These are phyloP conservation scores for Ceratobasidium sp. DNA, from an alignment of 1,284 basidiomycete species.

Conservation along the genomic window DNA sequence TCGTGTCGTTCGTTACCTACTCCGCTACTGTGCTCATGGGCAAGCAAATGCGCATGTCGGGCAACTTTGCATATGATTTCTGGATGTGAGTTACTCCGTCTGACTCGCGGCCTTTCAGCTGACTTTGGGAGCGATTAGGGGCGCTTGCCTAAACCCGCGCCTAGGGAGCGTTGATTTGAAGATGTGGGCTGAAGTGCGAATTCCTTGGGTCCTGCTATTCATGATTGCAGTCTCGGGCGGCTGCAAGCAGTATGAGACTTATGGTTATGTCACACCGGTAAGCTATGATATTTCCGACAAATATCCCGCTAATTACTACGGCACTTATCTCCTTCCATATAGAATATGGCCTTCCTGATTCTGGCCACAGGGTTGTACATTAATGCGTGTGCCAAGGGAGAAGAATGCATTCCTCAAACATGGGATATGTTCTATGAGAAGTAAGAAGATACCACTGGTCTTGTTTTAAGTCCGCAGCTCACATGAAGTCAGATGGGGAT, in stretches of 20 bases:
- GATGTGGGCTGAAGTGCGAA: conserved; percentile 99
- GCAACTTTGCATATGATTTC: conserved; percentile 92
- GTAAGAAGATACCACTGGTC: conserved; percentile 55
- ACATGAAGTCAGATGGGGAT: conserved; percentile 70
- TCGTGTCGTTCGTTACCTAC: conserved; percentile 82
- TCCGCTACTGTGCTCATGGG: conserved; percentile 80
- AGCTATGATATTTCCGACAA: conserved; percentile 51
- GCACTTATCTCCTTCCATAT: conserved; percentile 40
- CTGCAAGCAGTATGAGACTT: conserved; percentile 94
- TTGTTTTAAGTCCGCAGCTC: not conserved
- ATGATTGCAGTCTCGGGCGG: conserved; percentile 91
- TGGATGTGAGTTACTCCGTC: conserved; percentile 88
- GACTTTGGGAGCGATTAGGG: not conserved
- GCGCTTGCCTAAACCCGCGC: conserved; percentile 80
- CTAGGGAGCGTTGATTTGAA: conserved; percentile 95
- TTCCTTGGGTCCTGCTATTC: conserved; percentile 97
- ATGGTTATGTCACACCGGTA: conserved; percentile 92
- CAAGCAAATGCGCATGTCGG: conserved; percentile 90
- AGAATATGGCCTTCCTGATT: conserved; percentile 98
- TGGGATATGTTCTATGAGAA: conserved; percentile 99
- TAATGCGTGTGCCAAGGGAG: conserved; percentile 94
- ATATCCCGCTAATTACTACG: not conserved
- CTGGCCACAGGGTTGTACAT: conserved; percentile 96
- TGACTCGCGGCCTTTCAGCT: not conserved
- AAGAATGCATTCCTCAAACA: conserved; percentile 98